A percentile compares a stretch with the other conserved stretches of the same genome.
Evolutionary conservation across 2,329 filamentous ascomycete species (phyloP).

Genomic region (Ilyonectria sp.): DNA sequence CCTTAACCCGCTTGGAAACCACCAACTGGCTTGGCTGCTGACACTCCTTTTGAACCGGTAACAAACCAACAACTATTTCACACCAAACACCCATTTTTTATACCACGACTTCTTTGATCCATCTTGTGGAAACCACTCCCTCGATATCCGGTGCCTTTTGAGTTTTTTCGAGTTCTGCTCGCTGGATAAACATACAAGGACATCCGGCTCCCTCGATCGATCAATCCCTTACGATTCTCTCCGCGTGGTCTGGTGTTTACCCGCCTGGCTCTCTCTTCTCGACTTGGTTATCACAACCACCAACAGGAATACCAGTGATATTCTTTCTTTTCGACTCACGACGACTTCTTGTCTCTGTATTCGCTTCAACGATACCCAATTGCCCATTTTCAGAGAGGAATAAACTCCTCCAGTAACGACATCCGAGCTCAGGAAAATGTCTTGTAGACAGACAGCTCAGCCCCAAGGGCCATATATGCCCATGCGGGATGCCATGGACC

Average conservation of each 20-base stretch:
- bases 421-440: constrained; percentile 57
- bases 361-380: constrained; percentile 42
- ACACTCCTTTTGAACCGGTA: constrained; percentile 64
- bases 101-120: constrained; percentile 20
- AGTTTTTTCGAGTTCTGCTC: constrained; percentile 47
- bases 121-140: constrained; percentile 23
- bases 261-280: constrained; percentile 20
- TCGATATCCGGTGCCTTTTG: constrained; percentile 40
- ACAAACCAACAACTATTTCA: constrained; percentile 34
- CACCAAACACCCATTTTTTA: constrained; percentile 24
- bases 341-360: constrained; percentile 34
- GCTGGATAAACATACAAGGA: constrained; percentile 42
- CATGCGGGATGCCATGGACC: constrained; percentile 68
- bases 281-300: constrained; percentile 11
- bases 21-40: constrained; percentile 72
- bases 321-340: constrained; percentile 32
- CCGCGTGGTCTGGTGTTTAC: constrained; percentile 26
- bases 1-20: constrained; percentile 55
- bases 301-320: constrained; percentile 15
- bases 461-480: constrained; percentile 64
- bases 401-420: constrained; percentile 35
- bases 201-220: constrained; percentile 38
- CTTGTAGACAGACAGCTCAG: constrained; percentile 64
- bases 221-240: constrained; percentile 38
- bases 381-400: constrained; percentile 38